A percentile compares a stretch with the other conserved stretches of the same genome.
phyloP scores from a whole-genome alignment of 805 yeast species.

The Metschnikowia bowlesiae region DNA sequence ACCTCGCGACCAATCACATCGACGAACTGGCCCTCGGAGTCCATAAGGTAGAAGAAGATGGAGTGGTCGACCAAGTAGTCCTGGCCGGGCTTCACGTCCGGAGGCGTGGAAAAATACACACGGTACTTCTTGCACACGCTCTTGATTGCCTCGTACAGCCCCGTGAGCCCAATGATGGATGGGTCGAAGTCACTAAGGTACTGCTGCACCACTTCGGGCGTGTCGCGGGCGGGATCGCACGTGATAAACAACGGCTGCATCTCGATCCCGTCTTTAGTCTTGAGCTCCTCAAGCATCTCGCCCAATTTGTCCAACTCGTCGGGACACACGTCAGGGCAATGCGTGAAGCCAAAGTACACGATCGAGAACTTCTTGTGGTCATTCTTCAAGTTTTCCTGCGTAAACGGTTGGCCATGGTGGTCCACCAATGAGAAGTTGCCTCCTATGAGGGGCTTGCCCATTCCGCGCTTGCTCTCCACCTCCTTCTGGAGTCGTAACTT shows the following conservation, averaged over 20 bases:
- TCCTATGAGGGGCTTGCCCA: constrained; percentile 90
- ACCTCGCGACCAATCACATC: constrained; percentile 93
- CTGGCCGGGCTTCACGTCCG: constrained; percentile 89
- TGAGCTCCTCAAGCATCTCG: constrained; percentile 58
- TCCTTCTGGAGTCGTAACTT: constrained; percentile 68
- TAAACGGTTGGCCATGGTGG: constrained; percentile 65
- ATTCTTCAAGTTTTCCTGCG: constrained; percentile 71
- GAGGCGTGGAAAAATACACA: constrained; percentile 97
- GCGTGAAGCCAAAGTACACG: constrained; percentile 93
- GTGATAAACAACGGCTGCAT: constrained; percentile 89
- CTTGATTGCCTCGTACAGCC: constrained; percentile 81
- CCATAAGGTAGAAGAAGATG: constrained; percentile 95
- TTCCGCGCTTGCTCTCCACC: constrained; percentile 80
- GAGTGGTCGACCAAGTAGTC: constrained; percentile 97
- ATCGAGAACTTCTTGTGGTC: constrained; percentile 60
- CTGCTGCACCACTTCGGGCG: constrained; percentile 77
- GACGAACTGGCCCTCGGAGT: constrained; percentile 94
- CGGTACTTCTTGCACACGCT: constrained; percentile 82
- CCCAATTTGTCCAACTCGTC: constrained; percentile 95
- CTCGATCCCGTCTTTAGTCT: constrained; percentile 48
- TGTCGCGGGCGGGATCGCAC: constrained; percentile 94
- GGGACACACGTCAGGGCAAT: constrained; percentile 98
- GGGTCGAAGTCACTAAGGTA: constrained; percentile 90
- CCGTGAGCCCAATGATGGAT: constrained; percentile 84
- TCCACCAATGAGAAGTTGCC: constrained; percentile 80